phyloP scores from a whole-genome alignment of 116 monocot species.

The Zostera marina region DNA sequence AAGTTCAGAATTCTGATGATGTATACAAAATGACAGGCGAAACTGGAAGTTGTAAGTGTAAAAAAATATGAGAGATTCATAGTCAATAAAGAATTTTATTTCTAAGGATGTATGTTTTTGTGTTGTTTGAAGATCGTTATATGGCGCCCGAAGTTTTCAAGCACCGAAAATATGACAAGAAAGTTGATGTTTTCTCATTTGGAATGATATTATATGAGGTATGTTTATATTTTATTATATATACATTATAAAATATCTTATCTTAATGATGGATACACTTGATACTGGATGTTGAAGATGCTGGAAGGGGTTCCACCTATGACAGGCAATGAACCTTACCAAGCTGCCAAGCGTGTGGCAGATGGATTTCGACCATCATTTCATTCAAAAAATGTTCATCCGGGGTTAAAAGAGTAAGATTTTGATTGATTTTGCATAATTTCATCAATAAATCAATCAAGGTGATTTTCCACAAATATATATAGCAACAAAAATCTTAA shows the following conservation, averaged over 20 bases:
- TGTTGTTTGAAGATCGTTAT: slow-evolving; percentile 56
- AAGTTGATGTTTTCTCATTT: slow-evolving; percentile 97
- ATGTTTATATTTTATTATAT: background rate
- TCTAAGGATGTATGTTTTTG: slow-evolving; percentile 1
- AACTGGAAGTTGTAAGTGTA: slow-evolving; percentile 92
- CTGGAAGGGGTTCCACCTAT: slow-evolving; percentile 92
- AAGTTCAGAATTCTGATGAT: slow-evolving; percentile 69
- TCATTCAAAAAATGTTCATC: background rate
- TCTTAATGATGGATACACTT: background rate
- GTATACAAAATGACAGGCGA: slow-evolving; percentile 99
- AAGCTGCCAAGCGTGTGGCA: slow-evolving; percentile 11
- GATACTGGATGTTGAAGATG: slow-evolving; percentile 35
- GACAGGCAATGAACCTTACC: slow-evolving; percentile 74
- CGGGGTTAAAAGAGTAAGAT: too few relatives aligned
- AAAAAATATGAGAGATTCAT: background rate
- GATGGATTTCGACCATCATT: background rate
- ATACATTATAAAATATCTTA: background rate
- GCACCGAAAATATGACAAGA: slow-evolving; percentile 94
- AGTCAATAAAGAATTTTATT: background rate
- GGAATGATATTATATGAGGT: slow-evolving; percentile 99
- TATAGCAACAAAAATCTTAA: too few relatives aligned
- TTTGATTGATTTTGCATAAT: too few relatives aligned
- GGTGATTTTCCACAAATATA: too few relatives aligned
- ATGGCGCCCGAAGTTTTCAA: slow-evolving; percentile 99
- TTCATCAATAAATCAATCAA: too few relatives aligned